These are phyloP conservation scores for Solanum raphanifolium DNA, from an alignment of 257 asterid species.

Conservation along the genomic window DNA sequence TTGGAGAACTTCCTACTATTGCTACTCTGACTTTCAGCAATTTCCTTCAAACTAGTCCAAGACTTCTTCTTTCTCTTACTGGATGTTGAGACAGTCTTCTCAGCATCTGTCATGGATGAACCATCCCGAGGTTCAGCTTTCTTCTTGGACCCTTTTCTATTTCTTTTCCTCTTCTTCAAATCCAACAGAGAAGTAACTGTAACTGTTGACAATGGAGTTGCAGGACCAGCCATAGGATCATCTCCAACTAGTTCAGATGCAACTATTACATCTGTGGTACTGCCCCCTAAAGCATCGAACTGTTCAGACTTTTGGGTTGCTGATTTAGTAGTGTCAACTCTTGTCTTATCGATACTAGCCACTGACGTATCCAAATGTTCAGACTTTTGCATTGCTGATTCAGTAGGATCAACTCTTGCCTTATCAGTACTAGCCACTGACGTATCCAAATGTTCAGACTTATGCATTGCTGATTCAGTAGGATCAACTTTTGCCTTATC, in stretches of 20 bases:
- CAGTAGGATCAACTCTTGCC: not conserved
- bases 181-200: conserved; percentile 36
- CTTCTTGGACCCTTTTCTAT: conserved; percentile 34
- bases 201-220: conserved; percentile 30
- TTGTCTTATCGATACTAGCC: not conserved
- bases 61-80: conserved; percentile 50
- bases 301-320: not conserved
- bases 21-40: conserved; percentile 34
- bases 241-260: conserved; percentile 15
- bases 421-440: not conserved
- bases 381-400: not conserved
- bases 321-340: not conserved
- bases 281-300: not conserved
- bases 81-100: conserved; percentile 8
- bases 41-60: conserved; percentile 75
- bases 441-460: not conserved
- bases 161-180: conserved; percentile 42
- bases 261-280: conserved; percentile 6
- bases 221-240: not conserved
- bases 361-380: not conserved
- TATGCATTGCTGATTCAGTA: not conserved
- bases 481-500: not conserved
- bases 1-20: conserved; percentile 18
- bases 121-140: conserved; percentile 13
- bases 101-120: conserved; percentile 16